Conservation (phyloP, 2,329 filamentous ascomycete genomes). For the Cladosporium sp. region DNA sequence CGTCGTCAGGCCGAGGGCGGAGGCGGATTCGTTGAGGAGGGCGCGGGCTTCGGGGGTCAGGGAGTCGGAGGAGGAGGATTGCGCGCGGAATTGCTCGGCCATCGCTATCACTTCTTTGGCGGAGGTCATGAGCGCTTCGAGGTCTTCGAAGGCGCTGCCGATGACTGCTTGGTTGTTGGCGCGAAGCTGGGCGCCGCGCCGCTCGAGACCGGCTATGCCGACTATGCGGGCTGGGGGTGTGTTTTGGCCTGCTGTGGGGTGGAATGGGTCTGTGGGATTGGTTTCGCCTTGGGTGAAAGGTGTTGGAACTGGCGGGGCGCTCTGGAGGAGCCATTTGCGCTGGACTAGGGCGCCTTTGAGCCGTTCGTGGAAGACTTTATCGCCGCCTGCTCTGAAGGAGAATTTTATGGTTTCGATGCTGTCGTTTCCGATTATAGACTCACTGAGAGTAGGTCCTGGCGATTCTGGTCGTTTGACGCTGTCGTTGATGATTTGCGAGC, state of each 20-base stretch:
- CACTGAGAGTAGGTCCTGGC: conserved; percentile 63
- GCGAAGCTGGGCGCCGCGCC: conserved; percentile 74
- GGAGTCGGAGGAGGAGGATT: conserved; percentile 41
- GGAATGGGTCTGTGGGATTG: conserved; percentile 26
- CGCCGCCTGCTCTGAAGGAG: conserved; percentile 84
- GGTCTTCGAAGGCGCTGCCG: conserved; percentile 88
- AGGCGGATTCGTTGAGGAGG: conserved; percentile 74
- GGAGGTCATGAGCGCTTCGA: conserved; percentile 94
- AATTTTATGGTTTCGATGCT: conserved; percentile 76
- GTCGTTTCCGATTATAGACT: conserved; percentile 49
- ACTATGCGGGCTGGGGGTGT: conserved; percentile 54
- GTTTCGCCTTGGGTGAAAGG: conserved; percentile 37
- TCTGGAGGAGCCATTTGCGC: conserved; percentile 89
- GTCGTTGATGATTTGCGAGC: conserved; percentile 31
- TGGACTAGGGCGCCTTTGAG: conserved; percentile 85
- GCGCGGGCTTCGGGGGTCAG: conserved; percentile 64
- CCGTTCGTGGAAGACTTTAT: conserved; percentile 83
- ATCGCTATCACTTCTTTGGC: conserved; percentile 94
- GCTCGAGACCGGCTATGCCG: conserved; percentile 88
- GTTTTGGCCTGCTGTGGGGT: conserved; percentile 20
- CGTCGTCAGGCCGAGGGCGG: conserved; percentile 80
- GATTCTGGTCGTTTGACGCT: conserved; percentile 58
- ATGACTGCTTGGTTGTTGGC: conserved; percentile 93
- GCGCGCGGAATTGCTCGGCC: conserved; percentile 77
- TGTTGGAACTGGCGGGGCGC: conserved; percentile 80